These are phyloP conservation scores for Dentipellis sp. DNA, from an alignment of 768 basidiomycete species.

Conservation along the genomic window DNA sequence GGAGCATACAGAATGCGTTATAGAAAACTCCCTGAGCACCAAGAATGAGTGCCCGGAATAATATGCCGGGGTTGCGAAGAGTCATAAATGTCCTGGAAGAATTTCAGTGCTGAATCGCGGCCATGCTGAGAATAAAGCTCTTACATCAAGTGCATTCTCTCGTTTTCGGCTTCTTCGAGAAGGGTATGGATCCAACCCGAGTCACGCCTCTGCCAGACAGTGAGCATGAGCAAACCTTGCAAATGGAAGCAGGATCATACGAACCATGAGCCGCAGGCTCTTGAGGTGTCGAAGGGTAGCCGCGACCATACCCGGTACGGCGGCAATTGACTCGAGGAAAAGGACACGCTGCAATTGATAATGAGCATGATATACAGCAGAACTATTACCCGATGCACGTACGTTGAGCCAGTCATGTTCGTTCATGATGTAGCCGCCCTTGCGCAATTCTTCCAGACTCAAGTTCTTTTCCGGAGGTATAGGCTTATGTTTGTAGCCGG, in stretches of 20 bases:
- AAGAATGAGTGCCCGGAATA: conserved; percentile 77
- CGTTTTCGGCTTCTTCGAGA: conserved; percentile 93
- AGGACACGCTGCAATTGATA: conserved; percentile 39
- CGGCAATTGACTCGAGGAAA: conserved; percentile 85
- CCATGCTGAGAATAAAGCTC: conserved; percentile 12
- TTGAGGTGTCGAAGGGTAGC: conserved; percentile 81
- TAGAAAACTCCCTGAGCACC: conserved; percentile 91
- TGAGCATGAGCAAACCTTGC: conserved; percentile 1
- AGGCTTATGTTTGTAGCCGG: conserved; percentile 72
- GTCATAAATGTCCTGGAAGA: conserved; percentile 86
- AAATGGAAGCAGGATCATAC: conserved; percentile 4
- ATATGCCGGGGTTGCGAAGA: conserved; percentile 65
- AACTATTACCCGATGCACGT: not conserved
- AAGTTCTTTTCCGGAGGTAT: conserved; percentile 54
- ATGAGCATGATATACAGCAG: conserved; percentile 14
- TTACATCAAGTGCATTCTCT: conserved; percentile 91
- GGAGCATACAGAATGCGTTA: conserved; percentile 73
- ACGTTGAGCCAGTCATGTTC: conserved; percentile 73
- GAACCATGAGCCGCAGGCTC: conserved; percentile 81
- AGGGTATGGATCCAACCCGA: conserved; percentile 86
- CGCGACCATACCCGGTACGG: conserved; percentile 95
- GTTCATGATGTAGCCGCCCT: conserved; percentile 64
- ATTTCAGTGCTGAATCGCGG: conserved; percentile 1
- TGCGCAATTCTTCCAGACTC: conserved; percentile 63
- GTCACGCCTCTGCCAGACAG: conserved; percentile 34